phyloP scores from a whole-genome alignment of 345 rosid genomes.

The Cardamine chenopodiifolia region DNA sequence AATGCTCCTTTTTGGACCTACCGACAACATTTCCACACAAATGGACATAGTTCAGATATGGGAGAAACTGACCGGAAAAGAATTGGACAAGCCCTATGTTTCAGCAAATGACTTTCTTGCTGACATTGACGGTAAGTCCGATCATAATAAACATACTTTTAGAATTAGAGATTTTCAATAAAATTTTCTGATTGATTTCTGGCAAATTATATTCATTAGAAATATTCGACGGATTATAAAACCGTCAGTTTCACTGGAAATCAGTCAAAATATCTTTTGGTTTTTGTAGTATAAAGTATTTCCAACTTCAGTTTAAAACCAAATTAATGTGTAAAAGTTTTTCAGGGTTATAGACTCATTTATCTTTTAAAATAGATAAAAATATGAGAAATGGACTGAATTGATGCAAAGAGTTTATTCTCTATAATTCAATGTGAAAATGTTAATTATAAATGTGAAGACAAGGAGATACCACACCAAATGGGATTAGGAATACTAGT shows the following conservation, averaged over 20 bases:
- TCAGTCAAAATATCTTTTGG: no score
- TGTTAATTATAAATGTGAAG: no score
- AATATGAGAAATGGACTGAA: not conserved
- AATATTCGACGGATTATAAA: no score
- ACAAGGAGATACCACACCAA: no score
- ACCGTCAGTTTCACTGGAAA: no score
- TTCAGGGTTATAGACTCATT: no score
- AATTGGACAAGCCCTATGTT: constrained; percentile 50
- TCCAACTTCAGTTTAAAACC: no score
- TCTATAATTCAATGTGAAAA: no score
- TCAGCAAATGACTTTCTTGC: constrained; percentile 57
- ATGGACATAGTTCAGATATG: constrained; percentile 58
- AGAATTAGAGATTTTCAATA: not conserved
- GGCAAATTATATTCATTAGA: no score
- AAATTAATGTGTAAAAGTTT: not conserved
- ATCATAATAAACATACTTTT: not conserved
- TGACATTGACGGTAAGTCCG: constrained; percentile 47
- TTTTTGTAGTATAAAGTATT: no score
- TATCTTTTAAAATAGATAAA: not conserved
- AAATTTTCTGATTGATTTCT: no score
- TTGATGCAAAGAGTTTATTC: not conserved
- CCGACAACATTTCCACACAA: constrained; percentile 65
- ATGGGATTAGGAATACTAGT: no score
- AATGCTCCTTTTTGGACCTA: constrained; percentile 62
- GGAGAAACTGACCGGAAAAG: constrained; percentile 62